These are phyloP conservation scores for Furcasterigmium furcatum DNA, from an alignment of 2,329 filamentous ascomycete species.

Conservation along the genomic window DNA sequence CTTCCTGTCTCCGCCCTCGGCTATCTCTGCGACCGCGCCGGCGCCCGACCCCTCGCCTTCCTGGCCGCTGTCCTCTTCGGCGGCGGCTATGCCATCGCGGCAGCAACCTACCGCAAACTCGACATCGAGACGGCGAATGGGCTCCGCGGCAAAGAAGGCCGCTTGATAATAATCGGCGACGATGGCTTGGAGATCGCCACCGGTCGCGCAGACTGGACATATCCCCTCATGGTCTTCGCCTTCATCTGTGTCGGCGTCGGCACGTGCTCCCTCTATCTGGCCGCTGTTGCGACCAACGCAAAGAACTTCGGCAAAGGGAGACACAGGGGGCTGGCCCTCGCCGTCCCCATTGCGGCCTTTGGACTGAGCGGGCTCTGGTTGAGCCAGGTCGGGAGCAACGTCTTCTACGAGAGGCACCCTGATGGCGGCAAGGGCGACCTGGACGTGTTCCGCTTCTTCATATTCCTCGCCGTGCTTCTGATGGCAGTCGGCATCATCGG, in stretches of 20 bases:
- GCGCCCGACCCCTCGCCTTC: conserved; percentile 73
- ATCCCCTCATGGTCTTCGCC: conserved; percentile 78
- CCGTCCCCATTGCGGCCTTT: conserved; percentile 87
- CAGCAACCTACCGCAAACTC: conserved; percentile 63
- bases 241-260: conserved; percentile 81
- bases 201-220: conserved; percentile 58
- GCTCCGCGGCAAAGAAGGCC: conserved; percentile 10
- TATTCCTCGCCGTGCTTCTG: conserved; percentile 77
- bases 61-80: conserved; percentile 73
- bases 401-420: conserved; percentile 67
- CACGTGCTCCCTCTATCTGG: conserved; percentile 86
- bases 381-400: conserved; percentile 77
- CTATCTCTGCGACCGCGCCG: conserved; percentile 86
- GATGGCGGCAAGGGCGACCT: conserved; percentile 63
- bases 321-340: conserved; percentile 84
- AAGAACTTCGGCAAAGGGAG: conserved; percentile 95
- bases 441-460: conserved; percentile 81
- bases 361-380: conserved; percentile 95
- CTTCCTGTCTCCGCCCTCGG: conserved; percentile 87
- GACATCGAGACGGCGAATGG: conserved; percentile 37
- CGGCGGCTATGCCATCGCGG: conserved; percentile 78
- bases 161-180: conserved; percentile 26
- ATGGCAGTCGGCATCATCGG: conserved; percentile 70
- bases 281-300: conserved; percentile 88
- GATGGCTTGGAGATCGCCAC: conserved; percentile 17